Evolutionary conservation across 257 asterid genomes (phyloP), one percentile per base, ranked within the genome.

Genomic region (Catharanthus roseus): DNA sequence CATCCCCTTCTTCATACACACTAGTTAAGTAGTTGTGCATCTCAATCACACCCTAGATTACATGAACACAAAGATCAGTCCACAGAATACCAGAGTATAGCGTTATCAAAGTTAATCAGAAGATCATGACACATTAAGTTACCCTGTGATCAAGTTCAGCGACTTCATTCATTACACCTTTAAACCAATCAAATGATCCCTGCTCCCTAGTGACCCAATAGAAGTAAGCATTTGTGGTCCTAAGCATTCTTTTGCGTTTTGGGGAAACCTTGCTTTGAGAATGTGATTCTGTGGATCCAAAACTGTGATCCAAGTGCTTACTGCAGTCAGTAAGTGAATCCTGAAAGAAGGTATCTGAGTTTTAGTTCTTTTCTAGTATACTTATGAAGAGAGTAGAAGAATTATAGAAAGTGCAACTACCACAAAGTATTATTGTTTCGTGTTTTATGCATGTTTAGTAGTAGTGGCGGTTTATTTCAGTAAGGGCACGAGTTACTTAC

Each of bases 151-250:
- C 97, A 60, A 85, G 91, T 49, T 92, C 97, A 1, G 95, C 93
- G 23, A 92, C 95, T 84, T 92, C 98, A 72, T 92, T 80, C 98
- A 92, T 90, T 29, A 92, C 91, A 3, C 98, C 97, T 85, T 90
- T 92, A 85, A 92, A 92, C 97, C 98, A 92, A 82, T 92, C 98
- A 62, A 92, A 90, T 2, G 97, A 92, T 2, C 97, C 98, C 82
- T 90, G 98, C 75, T 92, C 98, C 75, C 98, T 87, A 1, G 98
- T 92, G 36, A 90, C 98, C 98, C 98, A 93, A 74, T 93, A 93
- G 61, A 90, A 93, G 85, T 93, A 93, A 54, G 98, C 98, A 76
- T 91, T 90, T 0, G 96, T 90, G 29, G 97, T 93, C 78, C 88
- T 82, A 21, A 93, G 75, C 34, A 89, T 64, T 58, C 79, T 86